Evolutionary conservation across 306 rosid species (phyloP).

Genomic region (Medicago lupulina): DNA sequence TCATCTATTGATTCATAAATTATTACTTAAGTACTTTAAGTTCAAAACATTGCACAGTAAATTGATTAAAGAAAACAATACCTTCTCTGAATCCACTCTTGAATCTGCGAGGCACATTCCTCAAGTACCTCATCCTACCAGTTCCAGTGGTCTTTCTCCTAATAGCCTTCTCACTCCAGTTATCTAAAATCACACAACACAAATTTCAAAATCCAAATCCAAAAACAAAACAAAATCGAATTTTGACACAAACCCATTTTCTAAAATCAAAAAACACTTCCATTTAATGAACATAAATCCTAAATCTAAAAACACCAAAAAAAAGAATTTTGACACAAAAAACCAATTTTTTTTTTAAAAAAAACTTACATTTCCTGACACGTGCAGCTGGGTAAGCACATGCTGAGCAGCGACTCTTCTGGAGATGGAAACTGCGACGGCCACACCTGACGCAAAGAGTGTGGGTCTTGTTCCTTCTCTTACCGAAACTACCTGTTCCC

Average conservation of each 20-base stretch:
- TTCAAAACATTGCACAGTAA: not conserved
- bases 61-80: slow-evolving; percentile 25
- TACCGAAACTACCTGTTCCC: slow-evolving; percentile 98
- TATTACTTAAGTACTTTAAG: too few relatives aligned
- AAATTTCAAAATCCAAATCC: not conserved
- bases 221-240: not conserved
- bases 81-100: slow-evolving; percentile 99
- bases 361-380: slow-evolving; percentile 65
- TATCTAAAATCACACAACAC: slow-evolving; percentile 48
- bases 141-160: slow-evolving; percentile 99
- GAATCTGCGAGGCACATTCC: slow-evolving; percentile 96
- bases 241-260: too few relatives aligned
- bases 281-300: too few relatives aligned
- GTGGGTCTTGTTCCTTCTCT: slow-evolving; percentile 99
- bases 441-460: slow-evolving; percentile 96
- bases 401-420: slow-evolving; percentile 94
- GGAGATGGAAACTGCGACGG: slow-evolving; percentile 98
- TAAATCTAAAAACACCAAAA: too few relatives aligned
- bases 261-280: too few relatives aligned
- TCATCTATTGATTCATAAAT: too few relatives aligned
- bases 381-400: slow-evolving; percentile 98
- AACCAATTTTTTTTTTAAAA: too few relatives aligned
- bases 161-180: slow-evolving; percentile 98
- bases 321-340: too few relatives aligned
- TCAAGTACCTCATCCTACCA: slow-evolving; percentile 97